A percentile compares a stretch with the other conserved stretches of the same genome.
Evolutionary conservation across 305 asterid genomes (phyloP).

Genomic region (Fraxinus velutina): DNA sequence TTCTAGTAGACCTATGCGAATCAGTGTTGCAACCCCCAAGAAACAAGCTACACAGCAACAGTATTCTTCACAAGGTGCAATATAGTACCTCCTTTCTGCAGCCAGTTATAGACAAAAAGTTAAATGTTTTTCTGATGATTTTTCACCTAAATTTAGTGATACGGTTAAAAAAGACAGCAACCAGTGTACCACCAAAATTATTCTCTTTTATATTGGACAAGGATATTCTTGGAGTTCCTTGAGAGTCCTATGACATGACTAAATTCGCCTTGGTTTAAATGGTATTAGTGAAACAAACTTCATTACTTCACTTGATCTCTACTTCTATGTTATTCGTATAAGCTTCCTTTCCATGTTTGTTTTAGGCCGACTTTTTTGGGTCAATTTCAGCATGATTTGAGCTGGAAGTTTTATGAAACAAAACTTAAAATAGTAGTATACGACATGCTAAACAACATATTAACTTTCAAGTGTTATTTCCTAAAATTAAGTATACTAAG

Average conservation of each 20-base stretch:
- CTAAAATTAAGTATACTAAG: neutral
- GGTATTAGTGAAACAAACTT: neutral
- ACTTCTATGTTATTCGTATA: neutral
- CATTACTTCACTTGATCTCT: neutral
- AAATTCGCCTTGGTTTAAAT: neutral
- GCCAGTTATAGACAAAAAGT: neutral
- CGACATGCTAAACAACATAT: neutral
- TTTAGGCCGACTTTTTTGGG: neutral
- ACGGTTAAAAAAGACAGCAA: neutral
- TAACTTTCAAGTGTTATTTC: neutral
- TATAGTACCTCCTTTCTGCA: conserved; percentile 10
- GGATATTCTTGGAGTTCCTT: neutral
- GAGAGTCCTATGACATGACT: neutral
- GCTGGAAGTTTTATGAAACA: neutral
- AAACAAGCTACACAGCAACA: conserved; percentile 68
- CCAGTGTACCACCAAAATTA: neutral
- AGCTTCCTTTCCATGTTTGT: neutral
- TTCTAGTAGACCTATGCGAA: conserved; percentile 85
- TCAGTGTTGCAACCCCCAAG: conserved; percentile 91
- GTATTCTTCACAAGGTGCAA: conserved; percentile 74
- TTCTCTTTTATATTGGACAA: neutral
- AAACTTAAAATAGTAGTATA: neutral
- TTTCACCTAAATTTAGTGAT: neutral
- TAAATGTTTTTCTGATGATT: neutral
- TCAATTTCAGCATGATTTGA: neutral